Conservation (phyloP, 2,329 filamentous ascomycete genomes). For the Phyllachora maydis region DNA sequence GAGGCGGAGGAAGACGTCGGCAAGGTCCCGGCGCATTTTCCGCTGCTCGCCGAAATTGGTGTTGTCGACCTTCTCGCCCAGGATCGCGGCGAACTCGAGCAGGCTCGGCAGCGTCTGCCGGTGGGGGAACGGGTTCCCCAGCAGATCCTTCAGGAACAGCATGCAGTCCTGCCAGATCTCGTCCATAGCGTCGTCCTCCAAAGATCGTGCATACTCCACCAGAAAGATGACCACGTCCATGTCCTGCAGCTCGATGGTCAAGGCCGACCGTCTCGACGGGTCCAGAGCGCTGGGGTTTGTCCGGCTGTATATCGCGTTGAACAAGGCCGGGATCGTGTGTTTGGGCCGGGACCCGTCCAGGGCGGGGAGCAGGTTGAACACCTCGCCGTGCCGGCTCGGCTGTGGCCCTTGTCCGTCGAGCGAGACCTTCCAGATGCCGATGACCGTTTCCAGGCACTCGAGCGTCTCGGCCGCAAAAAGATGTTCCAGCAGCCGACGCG, state of each 20-base stretch:
- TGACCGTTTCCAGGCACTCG: constrained; percentile 81
- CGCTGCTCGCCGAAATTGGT: constrained; percentile 92
- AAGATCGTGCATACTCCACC: constrained; percentile 69
- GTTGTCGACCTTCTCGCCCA: constrained; percentile 92
- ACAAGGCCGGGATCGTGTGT: constrained; percentile 80
- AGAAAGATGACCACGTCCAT: constrained; percentile 73
- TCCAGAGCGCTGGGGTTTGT: constrained; percentile 72
- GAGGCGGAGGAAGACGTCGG: constrained; percentile 72
- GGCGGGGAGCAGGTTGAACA: constrained; percentile 76
- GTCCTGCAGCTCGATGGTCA: constrained; percentile 71
- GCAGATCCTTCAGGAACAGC: constrained; percentile 69
- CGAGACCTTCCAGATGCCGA: constrained; percentile 56
- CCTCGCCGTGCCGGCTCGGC: constrained; percentile 32
- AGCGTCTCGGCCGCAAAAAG: constrained; percentile 81
- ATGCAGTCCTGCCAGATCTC: constrained; percentile 96
- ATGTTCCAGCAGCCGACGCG: constrained; percentile 74
- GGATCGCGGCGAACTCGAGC: constrained; percentile 70
- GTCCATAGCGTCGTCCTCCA: constrained; percentile 95
- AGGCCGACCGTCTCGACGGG: constrained; percentile 59
- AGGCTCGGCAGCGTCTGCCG: constrained; percentile 72
- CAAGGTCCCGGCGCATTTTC: constrained; percentile 77
- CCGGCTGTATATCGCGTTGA: constrained; percentile 89
- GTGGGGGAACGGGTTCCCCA: constrained; percentile 88
- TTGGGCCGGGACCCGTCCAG: constrained; percentile 81
- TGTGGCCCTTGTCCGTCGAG: constrained; percentile 22